Evolutionary conservation across 1,284 basidiomycete genomes (phyloP), one percentile per base, ranked within the genome.

Genomic region (Apiotrichum veenhuisii): DNA sequence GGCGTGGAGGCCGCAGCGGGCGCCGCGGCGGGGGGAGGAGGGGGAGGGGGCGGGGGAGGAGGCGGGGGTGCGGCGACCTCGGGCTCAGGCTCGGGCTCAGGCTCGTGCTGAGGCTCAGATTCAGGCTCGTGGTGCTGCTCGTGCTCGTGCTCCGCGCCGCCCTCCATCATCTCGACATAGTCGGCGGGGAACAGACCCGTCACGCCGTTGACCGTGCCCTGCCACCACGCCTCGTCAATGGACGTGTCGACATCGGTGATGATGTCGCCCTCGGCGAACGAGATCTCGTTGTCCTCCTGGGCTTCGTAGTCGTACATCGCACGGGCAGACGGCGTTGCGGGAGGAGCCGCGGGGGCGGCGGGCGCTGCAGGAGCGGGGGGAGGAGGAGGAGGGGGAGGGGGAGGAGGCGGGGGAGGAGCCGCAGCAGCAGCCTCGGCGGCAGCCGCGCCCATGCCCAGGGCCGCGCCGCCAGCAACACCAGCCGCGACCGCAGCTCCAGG

Each of bases 241-340:
- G 36, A 40, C 50, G 71, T 67, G 25, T 73, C 71, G 42, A 76
- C 70, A 50, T 87, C 80, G 12, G 79, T 81, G 70, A 95, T 88
- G 50, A 78, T 75, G 37, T 92, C 90, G 22, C 89, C 90, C 72
- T 91, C 90, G 27, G 75, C 79, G 81, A 96, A 92, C 1, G 86
- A 82, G 22, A 95, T 77, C 71, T 96, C 92, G 69, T 94, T 94
- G 64, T 91, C 90, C 71, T 95, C 91, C 0, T 83, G 84, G 0
- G 89, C 88, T 14, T 89, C 87, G 67, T 94, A 93, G 64, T 71
- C 71, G 54, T 73, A 73, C 38, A 64, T 62, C 14, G 70, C 72
- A 12, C 69, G 53, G 41, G 66, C 64, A 47, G 56, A 52, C 22
- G 66, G 59, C 12, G 63, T 66, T 5, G 61, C 55, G 17, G 46